Evolutionary conservation across 176 grass and related monocot genomes (phyloP).

Genomic region (Avena atlantica): DNA sequence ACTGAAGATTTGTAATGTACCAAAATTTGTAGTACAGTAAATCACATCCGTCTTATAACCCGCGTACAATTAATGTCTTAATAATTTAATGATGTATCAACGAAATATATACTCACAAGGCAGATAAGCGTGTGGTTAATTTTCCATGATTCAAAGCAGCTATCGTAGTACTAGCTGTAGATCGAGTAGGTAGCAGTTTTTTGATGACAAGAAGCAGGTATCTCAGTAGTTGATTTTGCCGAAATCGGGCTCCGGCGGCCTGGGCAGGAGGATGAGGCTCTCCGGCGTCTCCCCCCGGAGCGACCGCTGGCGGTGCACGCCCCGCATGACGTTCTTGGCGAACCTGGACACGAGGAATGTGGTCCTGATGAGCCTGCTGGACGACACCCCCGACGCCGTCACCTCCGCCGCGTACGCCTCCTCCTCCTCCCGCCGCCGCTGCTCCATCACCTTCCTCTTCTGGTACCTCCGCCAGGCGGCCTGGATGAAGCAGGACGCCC

Average conservation of each 20-base stretch:
- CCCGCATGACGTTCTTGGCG: conserved; percentile 70
- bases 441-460: conserved; percentile 50
- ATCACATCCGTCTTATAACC: too few relatives aligned
- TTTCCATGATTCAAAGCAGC: too few relatives aligned
- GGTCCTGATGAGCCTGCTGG: conserved; percentile 42
- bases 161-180: too few relatives aligned
- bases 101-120: too few relatives aligned
- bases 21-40: too few relatives aligned
- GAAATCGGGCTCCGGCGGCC: conserved; percentile 66
- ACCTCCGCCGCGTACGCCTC: neutral
- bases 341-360: conserved; percentile 66
- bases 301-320: conserved; percentile 46
- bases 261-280: conserved; percentile 62
- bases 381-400: neutral
- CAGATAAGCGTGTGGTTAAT: too few relatives aligned
- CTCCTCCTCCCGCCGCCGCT: conserved; percentile 56
- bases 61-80: too few relatives aligned
- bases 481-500: conserved; percentile 79
- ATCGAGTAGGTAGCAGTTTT: neutral
- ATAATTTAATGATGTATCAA: too few relatives aligned
- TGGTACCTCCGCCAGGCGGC: conserved; percentile 63
- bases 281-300: neutral
- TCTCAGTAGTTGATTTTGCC: conserved; percentile 42
- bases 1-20: too few relatives aligned
- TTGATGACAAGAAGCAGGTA: neutral